These are phyloP conservation scores for Ophiocordyceps camponoti-floridani DNA, from an alignment of 2,329 filamentous ascomycete genomes.

Conservation along the genomic window DNA sequence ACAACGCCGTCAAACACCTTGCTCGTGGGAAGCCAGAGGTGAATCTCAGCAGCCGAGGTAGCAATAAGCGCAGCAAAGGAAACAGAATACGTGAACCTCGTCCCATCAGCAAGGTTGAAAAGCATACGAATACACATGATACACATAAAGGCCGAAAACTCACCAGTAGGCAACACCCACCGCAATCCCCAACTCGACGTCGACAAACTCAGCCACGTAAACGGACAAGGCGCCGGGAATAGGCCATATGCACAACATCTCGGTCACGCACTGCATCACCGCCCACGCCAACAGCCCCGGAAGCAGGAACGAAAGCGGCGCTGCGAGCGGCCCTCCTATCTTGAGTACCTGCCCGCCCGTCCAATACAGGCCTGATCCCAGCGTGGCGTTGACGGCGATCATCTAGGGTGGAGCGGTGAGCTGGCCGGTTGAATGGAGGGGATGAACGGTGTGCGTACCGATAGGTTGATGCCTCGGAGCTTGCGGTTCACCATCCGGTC, in stretches of 20 bases:
- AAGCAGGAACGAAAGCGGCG: background rate
- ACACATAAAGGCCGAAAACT: too few species aligned
- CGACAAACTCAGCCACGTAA: background rate
- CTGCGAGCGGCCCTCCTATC: background rate
- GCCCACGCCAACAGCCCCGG: background rate
- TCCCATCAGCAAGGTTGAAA: background rate
- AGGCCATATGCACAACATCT: background rate
- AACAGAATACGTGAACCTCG: background rate
- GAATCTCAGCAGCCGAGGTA: background rate
- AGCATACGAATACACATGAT: too few species aligned
- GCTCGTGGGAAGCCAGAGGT: background rate
- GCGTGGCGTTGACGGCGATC: background rate
- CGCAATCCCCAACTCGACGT: background rate
- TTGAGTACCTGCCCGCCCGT: background rate
- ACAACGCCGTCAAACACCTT: background rate
- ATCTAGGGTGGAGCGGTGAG: background rate
- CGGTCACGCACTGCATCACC: background rate
- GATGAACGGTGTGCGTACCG: background rate
- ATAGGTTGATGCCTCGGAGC: background rate
- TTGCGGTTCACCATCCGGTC: background rate
- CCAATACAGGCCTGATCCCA: background rate
- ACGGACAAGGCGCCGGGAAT: background rate
- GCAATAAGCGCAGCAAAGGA: background rate
- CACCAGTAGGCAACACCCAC: background rate
- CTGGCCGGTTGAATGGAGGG: background rate